These are phyloP conservation scores for Coniella lustricola DNA, from an alignment of 2,329 filamentous ascomycete genomes.

Conservation along the genomic window DNA sequence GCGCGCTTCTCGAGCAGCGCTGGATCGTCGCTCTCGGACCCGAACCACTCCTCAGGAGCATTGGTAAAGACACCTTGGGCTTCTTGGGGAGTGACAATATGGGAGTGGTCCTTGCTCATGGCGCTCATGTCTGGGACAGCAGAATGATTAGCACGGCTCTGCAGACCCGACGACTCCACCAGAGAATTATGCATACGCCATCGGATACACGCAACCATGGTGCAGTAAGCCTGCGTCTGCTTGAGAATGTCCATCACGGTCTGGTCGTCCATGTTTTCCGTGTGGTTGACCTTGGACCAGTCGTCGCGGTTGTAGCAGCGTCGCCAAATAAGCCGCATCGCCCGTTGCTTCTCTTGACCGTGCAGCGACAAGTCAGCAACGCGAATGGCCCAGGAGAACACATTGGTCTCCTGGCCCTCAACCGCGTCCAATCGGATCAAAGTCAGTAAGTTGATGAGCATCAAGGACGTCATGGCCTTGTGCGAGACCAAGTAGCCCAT, in stretches of 20 bases:
- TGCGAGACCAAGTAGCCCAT: conserved; percentile 65
- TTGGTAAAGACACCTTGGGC: conserved; percentile 54
- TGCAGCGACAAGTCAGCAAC: conserved; percentile 48
- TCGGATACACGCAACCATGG: conserved; percentile 57
- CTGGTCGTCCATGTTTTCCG: conserved; percentile 63
- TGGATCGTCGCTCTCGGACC: conserved; percentile 44
- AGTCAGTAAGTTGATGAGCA: conserved; percentile 70
- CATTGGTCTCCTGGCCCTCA: conserved; percentile 50
- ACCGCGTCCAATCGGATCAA: conserved; percentile 51
- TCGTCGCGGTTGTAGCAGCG: conserved; percentile 77
- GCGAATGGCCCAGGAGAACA: conserved; percentile 70
- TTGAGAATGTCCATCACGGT: conserved; percentile 57
- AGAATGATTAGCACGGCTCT: conserved; percentile 22
- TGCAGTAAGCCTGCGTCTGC: conserved; percentile 61
- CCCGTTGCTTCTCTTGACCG: conserved; percentile 51
- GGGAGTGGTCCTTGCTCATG: conserved; percentile 34
- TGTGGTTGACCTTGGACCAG: conserved; percentile 75
- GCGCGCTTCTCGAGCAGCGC: conserved; percentile 60
- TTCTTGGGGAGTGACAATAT: conserved; percentile 44
- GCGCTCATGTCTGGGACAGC: conserved; percentile 20
- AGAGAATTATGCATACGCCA: conserved; percentile 46
- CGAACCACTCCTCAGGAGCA: conserved; percentile 53
- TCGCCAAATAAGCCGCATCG: conserved; percentile 70
- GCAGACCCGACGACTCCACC: conserved; percentile 15
- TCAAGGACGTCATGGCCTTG: conserved; percentile 59